Evolutionary conservation across 345 rosid genomes (phyloP).

Genomic region (Pistacia integerrima): DNA sequence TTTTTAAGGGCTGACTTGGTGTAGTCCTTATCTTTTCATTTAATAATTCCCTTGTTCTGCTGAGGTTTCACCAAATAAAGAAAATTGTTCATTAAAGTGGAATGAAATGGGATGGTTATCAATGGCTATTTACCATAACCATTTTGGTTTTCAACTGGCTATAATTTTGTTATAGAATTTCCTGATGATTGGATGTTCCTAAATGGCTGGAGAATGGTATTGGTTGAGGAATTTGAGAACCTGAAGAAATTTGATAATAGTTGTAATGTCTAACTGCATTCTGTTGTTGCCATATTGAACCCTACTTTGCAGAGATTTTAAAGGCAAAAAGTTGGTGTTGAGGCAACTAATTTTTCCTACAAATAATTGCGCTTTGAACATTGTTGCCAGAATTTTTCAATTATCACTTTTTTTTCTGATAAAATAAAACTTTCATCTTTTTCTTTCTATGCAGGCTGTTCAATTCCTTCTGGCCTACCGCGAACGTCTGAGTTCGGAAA

Average conservation of each 20-base stretch:
- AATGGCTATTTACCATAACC: background rate
- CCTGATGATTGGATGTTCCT: background rate
- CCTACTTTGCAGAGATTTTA: background rate
- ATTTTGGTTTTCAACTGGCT: background rate
- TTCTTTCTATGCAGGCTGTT: constrained; percentile 65
- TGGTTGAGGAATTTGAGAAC: background rate
- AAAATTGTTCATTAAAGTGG: background rate
- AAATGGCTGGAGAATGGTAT: background rate
- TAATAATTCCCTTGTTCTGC: no score
- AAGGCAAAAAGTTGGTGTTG: background rate
- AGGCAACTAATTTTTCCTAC: background rate
- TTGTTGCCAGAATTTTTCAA: background rate
- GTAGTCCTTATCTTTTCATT: no score
- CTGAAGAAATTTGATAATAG: background rate
- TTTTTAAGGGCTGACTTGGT: no score
- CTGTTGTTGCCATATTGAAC: background rate
- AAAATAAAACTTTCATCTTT: background rate
- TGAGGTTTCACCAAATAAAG: no score
- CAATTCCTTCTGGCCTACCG: constrained; percentile 66
- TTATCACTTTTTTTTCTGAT: background rate
- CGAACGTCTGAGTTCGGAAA: constrained; percentile 47
- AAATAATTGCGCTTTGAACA: background rate
- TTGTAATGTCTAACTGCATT: background rate
- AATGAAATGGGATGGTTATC: background rate
- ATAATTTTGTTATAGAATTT: background rate